phyloP scores from a whole-genome alignment of 192 early-diverging fungal genomes.

The Powellomyces hirtus region DNA sequence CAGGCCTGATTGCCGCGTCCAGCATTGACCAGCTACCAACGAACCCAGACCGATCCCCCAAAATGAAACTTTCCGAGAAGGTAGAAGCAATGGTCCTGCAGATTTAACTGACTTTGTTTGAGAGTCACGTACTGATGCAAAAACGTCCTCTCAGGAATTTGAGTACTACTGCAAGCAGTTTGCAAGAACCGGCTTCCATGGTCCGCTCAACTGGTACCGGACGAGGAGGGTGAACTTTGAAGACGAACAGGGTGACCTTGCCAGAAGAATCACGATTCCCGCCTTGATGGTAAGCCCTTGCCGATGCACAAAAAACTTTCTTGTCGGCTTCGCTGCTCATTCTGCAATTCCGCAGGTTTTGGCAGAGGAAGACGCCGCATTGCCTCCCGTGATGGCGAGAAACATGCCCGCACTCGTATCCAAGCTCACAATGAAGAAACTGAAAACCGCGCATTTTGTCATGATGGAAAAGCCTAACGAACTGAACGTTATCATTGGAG shows the following conservation, averaged over 20 bases:
- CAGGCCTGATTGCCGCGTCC: not conserved
- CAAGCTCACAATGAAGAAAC: not conserved
- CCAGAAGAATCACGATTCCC: not conserved
- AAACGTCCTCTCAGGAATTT: conserved; percentile 33
- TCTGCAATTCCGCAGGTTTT: not conserved
- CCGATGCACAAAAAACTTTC: not conserved
- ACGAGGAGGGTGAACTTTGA: conserved; percentile 34
- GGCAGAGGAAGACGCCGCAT: too few species aligned
- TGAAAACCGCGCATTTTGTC: conserved; percentile 22
- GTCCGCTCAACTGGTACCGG: conserved; percentile 58
- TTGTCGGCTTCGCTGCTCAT: not conserved
- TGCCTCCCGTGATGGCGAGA: too few species aligned
- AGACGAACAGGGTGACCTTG: conserved; percentile 16
- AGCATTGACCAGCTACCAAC: not conserved
- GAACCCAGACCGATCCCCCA: too few species aligned
- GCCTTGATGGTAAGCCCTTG: not conserved
- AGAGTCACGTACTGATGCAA: not conserved
- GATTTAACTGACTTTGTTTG: not conserved
- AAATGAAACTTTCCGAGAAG: conserved; percentile 7
- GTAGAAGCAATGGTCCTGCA: not conserved
- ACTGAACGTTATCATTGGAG: conserved; percentile 12
- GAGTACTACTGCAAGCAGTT: conserved; percentile 52
- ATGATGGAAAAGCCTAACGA: conserved; percentile 24
- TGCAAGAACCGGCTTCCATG: conserved; percentile 45
- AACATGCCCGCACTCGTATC: not conserved